phyloP scores from a whole-genome alignment of 306 rosid genomes.

The Vigna unguiculata region DNA sequence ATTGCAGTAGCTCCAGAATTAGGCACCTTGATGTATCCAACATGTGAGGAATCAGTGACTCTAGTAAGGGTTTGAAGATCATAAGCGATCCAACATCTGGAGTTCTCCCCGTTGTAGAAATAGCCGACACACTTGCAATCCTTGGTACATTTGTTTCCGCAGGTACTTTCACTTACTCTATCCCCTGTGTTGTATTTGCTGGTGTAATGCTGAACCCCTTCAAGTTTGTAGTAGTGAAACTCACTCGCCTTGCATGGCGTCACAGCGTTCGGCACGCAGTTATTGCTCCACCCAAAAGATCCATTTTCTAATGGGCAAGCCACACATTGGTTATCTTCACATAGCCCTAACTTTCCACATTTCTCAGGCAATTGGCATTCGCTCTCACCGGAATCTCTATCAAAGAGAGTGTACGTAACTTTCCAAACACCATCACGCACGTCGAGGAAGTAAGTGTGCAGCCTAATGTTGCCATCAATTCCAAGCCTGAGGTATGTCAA shows the following conservation, averaged over 20 bases:
- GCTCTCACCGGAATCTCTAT: constrained; percentile 52
- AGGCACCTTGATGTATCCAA: constrained; percentile 64
- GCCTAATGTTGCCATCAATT: constrained; percentile 69
- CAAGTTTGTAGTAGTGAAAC: constrained; percentile 61
- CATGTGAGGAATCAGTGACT: constrained; percentile 55
- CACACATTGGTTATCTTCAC: constrained; percentile 68
- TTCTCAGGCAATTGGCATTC: constrained; percentile 66
- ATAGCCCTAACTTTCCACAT: constrained; percentile 66
- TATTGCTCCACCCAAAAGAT: constrained; percentile 66
- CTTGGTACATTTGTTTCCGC: constrained; percentile 56
- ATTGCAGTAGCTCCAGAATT: too few species aligned
- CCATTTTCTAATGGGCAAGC: constrained; percentile 67
- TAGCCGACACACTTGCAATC: constrained; percentile 71
- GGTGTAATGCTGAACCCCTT: constrained; percentile 70
- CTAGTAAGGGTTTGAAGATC: constrained; percentile 63
- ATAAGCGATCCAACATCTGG: constrained; percentile 68
- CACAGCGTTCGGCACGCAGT: constrained; percentile 51
- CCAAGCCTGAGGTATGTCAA: constrained; percentile 72
- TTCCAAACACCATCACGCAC: constrained; percentile 63
- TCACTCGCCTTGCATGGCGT: constrained; percentile 49
- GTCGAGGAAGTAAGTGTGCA: constrained; percentile 59
- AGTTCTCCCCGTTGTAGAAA: constrained; percentile 55
- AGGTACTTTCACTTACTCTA: constrained; percentile 46
- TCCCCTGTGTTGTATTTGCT: constrained; percentile 57
- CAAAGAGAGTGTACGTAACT: constrained; percentile 60